Evolutionary conservation across 345 rosid genomes (phyloP), one percentile per base, ranked within the genome.

Genomic region (Physaria fendleri): DNA sequence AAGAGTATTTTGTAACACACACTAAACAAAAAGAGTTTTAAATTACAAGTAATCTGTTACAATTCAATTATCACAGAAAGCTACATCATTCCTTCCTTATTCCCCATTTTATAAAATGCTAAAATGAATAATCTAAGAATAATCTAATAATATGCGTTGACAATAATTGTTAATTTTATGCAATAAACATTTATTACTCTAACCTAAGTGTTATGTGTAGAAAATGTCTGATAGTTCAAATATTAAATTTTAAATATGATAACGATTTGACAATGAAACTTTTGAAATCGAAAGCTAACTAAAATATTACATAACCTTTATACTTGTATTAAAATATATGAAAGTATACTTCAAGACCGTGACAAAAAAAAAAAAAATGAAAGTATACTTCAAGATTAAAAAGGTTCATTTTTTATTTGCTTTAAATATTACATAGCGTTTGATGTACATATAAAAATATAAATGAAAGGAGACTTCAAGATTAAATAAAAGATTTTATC

Each of bases 31-130:
- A 39, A 45, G 55, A 45, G 24, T 6, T 47, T 56, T 58, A 50
- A 8, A 58, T 49, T 23, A 52, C 44, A 58, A 67, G 65, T 67
- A 58, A 49, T 58, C 15, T 49, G n/a, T 43, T 46, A 56, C 47
- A 38, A 25, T 50, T 48, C 65, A 66, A 66, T 65, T 50, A 56
- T 47, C 58, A 47, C 5, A 37, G 64, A 66, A 66, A 66, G 71
- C 64, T 27, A 66, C 71, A 57, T 28, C 29, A 28, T 28, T 56
- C 13, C 49, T 62, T 17, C 49, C 37, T 2, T 4, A 8, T 18
- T 18, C 17, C 8, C 7, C 17, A n/a, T n/a, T n/a, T 17, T 27
- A 11, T 25, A 13, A 4, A 8, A 21, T 0, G 4, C 1, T 5
- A 5, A 29, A 8, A 25, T 2, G 14, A 27, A 48, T 5, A 35